Evolutionary conservation across 805 yeast genomes (phyloP).

Genomic region (Dipodascopsis uninucleata): DNA sequence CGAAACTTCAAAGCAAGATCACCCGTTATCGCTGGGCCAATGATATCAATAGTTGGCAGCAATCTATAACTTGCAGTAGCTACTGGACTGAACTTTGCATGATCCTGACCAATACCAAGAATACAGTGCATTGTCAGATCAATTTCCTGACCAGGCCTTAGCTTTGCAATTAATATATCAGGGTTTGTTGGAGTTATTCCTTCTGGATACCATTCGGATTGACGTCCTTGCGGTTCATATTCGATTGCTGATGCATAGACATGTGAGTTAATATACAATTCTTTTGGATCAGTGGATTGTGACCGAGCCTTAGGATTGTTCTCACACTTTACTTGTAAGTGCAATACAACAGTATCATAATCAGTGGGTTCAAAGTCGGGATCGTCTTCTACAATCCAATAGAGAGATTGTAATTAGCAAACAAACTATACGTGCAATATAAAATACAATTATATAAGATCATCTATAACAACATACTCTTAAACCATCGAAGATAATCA

Average conservation of each 20-base stretch:
- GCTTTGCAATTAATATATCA: slow-evolving; percentile 81
- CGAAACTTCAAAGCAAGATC: slow-evolving; percentile 73
- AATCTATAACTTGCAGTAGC: slow-evolving; percentile 94
- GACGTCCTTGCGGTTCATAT: slow-evolving; percentile 90
- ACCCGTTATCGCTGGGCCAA: slow-evolving; percentile 65
- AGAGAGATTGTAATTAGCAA: not conserved
- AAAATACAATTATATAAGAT: too few species aligned
- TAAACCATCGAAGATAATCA: slow-evolving; percentile 81
- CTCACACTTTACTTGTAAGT: slow-evolving; percentile 77
- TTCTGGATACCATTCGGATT: slow-evolving; percentile 65
- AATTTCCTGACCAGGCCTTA: slow-evolving; percentile 96
- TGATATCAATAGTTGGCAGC: slow-evolving; percentile 79
- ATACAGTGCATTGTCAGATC: slow-evolving; percentile 85
- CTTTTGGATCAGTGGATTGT: slow-evolving; percentile 74
- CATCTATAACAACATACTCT: slow-evolving; percentile 42
- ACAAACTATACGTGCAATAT: not conserved
- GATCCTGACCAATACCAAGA: slow-evolving; percentile 89
- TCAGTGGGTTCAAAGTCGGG: slow-evolving; percentile 54
- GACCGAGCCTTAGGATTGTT: slow-evolving; percentile 79
- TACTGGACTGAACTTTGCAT: slow-evolving; percentile 96
- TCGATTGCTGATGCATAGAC: slow-evolving; percentile 87
- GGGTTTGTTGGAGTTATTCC: slow-evolving; percentile 52
- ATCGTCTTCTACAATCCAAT: slow-evolving; percentile 35
- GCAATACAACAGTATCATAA: slow-evolving; percentile 81
- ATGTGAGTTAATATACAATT: slow-evolving; percentile 74